Conservation (phyloP, 2,329 filamentous ascomycete species). For the Fusarium avenaceum region DNA sequence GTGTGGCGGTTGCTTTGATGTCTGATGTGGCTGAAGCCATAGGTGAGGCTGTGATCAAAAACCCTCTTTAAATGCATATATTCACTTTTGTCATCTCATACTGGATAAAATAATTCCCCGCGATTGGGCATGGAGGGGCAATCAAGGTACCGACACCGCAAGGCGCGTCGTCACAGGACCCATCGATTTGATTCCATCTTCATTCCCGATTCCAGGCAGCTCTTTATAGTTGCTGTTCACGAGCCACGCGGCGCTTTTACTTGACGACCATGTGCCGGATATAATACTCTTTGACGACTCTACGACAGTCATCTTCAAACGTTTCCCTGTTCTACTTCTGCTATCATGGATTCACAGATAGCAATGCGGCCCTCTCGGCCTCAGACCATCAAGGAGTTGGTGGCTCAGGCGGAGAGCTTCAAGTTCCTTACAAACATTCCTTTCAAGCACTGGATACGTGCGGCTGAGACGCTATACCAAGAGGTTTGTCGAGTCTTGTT, state of each 20-base stretch:
- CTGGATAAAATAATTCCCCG: conserved; percentile 35
- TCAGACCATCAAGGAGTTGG: conserved; percentile 80
- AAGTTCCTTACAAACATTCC: conserved; percentile 83
- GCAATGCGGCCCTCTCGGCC: conserved; percentile 64
- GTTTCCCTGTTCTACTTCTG: neutral
- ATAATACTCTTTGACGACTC: conserved; percentile 29
- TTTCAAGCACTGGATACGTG: conserved; percentile 84
- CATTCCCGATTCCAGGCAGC: conserved; percentile 31
- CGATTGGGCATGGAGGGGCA: conserved; percentile 45
- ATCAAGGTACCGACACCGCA: conserved; percentile 37
- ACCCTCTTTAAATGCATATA: conserved; percentile 19
- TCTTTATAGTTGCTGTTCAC: conserved; percentile 20
- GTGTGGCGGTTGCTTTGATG: conserved; percentile 10
- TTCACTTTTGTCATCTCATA: neutral
- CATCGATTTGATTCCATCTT: conserved; percentile 33
- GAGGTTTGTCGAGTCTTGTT: conserved; percentile 69
- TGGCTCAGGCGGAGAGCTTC: conserved; percentile 81
- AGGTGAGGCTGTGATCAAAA: neutral
- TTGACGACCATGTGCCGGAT: conserved; percentile 31
- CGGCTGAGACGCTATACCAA: conserved; percentile 82
- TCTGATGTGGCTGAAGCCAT: neutral
- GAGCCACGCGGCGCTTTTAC: conserved; percentile 24
- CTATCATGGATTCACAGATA: conserved; percentile 50
- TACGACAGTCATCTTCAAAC: conserved; percentile 20
- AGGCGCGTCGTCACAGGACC: conserved; percentile 42